These are phyloP conservation scores for Echeveria elegans DNA, from an alignment of 164 flowering plant genomes.

Conservation along the genomic window DNA sequence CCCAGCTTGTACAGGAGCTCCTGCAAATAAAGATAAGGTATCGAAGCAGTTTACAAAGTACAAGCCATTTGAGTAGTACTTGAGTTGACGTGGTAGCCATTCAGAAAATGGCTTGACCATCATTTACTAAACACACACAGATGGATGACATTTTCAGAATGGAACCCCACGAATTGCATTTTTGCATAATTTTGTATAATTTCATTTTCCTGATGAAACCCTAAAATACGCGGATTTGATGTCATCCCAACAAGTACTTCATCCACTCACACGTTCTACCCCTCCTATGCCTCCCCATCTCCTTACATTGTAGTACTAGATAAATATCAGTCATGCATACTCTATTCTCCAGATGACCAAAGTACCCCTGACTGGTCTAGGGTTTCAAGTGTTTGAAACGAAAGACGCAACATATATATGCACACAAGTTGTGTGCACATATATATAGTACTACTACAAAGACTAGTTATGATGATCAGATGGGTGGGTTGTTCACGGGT, in stretches of 20 bases:
- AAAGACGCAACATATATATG: not conserved
- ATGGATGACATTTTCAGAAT: not conserved
- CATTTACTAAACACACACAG: not conserved
- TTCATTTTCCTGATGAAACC: too few species aligned
- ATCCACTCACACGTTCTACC: conserved; percentile 5
- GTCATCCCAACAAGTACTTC: conserved; percentile 5
- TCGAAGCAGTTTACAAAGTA: not conserved
- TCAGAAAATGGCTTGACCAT: conserved; percentile 4
- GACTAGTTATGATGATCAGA: not conserved
- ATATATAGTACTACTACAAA: not conserved
- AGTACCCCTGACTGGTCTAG: not conserved
- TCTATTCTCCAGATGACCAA: not conserved
- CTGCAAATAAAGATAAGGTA: not conserved
- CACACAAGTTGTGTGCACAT: too few species aligned
- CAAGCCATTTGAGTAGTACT: not conserved
- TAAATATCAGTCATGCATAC: conserved; percentile 1
- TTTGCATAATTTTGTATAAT: too few species aligned
- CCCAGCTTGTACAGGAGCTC: not conserved
- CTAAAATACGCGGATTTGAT: not conserved
- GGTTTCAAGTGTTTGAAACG: not conserved
- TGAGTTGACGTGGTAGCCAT: conserved; percentile 5
- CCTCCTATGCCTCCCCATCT: conserved; percentile 2
- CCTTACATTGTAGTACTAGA: not conserved
- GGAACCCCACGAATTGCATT: not conserved
- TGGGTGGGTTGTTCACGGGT: not conserved